These are phyloP conservation scores for Penicillium fuscoglaucum DNA, from an alignment of 2,329 filamentous ascomycete species.

Conservation along the genomic window DNA sequence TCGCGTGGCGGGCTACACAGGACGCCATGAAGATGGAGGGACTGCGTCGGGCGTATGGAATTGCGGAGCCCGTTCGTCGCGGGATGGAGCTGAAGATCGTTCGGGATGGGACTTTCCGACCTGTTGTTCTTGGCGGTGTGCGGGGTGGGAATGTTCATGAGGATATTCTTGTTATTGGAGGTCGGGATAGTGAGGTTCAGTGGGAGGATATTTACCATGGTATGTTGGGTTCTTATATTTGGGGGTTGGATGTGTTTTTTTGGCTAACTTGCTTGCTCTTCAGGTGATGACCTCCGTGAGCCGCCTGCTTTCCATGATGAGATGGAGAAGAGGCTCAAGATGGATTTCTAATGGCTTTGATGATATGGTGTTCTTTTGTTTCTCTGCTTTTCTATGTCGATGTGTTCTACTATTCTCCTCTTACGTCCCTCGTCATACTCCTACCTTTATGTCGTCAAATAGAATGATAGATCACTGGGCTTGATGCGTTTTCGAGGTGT, in stretches of 20 bases:
- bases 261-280: slow-evolving; percentile 17
- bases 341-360: slow-evolving; percentile 51
- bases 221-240: slow-evolving; percentile 32
- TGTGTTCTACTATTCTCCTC: slow-evolving; percentile 18
- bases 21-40: slow-evolving; percentile 83
- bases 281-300: slow-evolving; percentile 68
- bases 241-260: slow-evolving; percentile 2
- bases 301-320: slow-evolving; percentile 80
- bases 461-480: slow-evolving; percentile 19
- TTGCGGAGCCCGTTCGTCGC: slow-evolving; percentile 86
- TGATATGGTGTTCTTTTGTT: slow-evolving; percentile 17
- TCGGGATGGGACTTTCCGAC: slow-evolving; percentile 71
- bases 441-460: slow-evolving; percentile 14
- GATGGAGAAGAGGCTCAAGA: slow-evolving; percentile 89
- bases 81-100: slow-evolving; percentile 95
- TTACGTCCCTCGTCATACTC: slow-evolving; percentile 11
- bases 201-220: slow-evolving; percentile 96
- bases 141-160: slow-evolving; percentile 70
- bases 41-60: slow-evolving; percentile 82
- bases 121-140: slow-evolving; percentile 64
- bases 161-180: slow-evolving; percentile 72
- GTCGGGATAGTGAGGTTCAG: slow-evolving; percentile 71
- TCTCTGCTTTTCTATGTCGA: slow-evolving; percentile 13
- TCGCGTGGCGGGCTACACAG: slow-evolving; percentile 87
- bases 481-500: background rate